These are phyloP conservation scores for Venturiaceae sp. DNA, from an alignment of 2,329 filamentous ascomycete genomes.

Conservation along the genomic window DNA sequence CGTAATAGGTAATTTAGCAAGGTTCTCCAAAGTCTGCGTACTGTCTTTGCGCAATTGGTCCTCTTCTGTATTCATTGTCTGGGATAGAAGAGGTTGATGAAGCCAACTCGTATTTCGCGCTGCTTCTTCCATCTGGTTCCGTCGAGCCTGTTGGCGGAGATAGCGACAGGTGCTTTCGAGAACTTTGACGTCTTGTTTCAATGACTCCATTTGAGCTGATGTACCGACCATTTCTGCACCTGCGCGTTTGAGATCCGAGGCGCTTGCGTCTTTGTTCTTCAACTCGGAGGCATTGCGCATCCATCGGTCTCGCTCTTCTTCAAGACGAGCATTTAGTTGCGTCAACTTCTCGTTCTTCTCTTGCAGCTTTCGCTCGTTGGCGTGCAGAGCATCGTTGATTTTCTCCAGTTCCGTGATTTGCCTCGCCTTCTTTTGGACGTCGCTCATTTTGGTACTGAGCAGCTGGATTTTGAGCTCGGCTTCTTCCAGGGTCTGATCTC, in stretches of 20 bases:
- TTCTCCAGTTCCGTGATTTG: constrained; percentile 56
- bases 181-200: constrained; percentile 58
- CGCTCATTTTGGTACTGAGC: constrained; percentile 76
- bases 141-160: constrained; percentile 40
- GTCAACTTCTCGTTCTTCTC: constrained; percentile 59
- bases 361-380: constrained; percentile 54
- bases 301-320: constrained; percentile 41
- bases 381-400: constrained; percentile 20
- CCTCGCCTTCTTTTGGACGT: constrained; percentile 68
- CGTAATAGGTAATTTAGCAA: constrained; percentile 3
- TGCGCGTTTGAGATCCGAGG: constrained; percentile 15
- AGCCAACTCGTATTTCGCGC: constrained; percentile 2
- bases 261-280: constrained; percentile 43
- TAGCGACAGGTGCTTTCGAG: constrained; percentile 58
- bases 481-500: constrained; percentile 75
- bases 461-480: constrained; percentile 88
- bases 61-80: not conserved
- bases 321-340: constrained; percentile 58
- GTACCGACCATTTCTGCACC: constrained; percentile 60
- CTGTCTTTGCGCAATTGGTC: not conserved
- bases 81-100: constrained; percentile 4
- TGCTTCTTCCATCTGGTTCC: constrained; percentile 2
- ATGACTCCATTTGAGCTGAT: constrained; percentile 61
- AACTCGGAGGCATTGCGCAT: constrained; percentile 10
- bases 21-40: not conserved